A percentile compares a stretch with the other conserved stretches of the same genome.
Conservation (phyloP, 1,284 basidiomycete genomes). For the Ceratobasidium sp. region DNA sequence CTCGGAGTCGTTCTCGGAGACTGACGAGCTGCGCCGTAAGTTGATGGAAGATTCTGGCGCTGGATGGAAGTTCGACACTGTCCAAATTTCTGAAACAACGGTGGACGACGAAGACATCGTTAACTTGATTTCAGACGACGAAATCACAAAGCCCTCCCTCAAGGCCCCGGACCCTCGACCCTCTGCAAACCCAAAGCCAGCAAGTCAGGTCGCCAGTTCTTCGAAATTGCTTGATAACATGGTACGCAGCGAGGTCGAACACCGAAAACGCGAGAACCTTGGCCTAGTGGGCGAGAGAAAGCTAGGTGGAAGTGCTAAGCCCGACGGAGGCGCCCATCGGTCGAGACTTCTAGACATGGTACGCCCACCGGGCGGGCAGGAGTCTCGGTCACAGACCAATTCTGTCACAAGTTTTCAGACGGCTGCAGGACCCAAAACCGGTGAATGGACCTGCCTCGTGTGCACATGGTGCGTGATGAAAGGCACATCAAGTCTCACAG, state of each 20-base stretch:
- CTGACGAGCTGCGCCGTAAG: slow-evolving; percentile 39
- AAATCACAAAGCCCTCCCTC: neutral
- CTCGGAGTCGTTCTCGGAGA: slow-evolving; percentile 39
- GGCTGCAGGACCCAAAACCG: slow-evolving; percentile 36
- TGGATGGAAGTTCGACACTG: slow-evolving; percentile 38
- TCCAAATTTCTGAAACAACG: slow-evolving; percentile 39
- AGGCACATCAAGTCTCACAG: too few species aligned
- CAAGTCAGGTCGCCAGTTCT: neutral
- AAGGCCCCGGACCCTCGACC: neutral
- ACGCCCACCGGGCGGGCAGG: slow-evolving; percentile 33
- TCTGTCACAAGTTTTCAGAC: slow-evolving; percentile 41
- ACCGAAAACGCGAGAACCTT: slow-evolving; percentile 57
- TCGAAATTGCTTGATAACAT: slow-evolving; percentile 49
- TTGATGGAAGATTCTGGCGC: slow-evolving; percentile 34
- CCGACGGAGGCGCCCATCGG: neutral
- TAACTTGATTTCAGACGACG: slow-evolving; percentile 23
- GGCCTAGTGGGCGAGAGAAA: slow-evolving; percentile 46
- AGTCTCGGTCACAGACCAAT: slow-evolving; percentile 27
- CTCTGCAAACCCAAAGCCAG: slow-evolving; percentile 13
- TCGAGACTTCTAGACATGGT: slow-evolving; percentile 32
- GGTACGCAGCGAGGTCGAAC: slow-evolving; percentile 56
- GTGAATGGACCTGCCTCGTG: slow-evolving; percentile 57
- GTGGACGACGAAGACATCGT: slow-evolving; percentile 3
- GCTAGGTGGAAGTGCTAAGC: slow-evolving; percentile 34
- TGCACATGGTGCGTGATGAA: slow-evolving; percentile 63